Base-by-base conservation (phyloP, 1,139 yeast species). In the Candida sanyaensis region DNA sequence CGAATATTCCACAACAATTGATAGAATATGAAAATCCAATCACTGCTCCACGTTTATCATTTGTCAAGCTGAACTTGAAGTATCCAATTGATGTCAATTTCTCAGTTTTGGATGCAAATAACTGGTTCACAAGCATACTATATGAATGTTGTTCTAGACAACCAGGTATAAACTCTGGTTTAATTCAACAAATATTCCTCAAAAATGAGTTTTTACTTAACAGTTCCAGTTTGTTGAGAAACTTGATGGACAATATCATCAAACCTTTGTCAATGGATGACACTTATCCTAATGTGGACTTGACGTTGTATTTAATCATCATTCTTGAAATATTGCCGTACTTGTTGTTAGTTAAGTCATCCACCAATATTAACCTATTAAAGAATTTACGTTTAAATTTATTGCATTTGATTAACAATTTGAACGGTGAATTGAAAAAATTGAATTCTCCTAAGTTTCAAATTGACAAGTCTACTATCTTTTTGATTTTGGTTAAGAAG, bases 261-360 rank as follows among this genome's bases (percentile, higher is more conserved):
- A 53, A 55, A 13, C 71, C 73, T 6, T 49, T 65, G 28, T 9
- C 41, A 6, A 26, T 26, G 13, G 39, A 47, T 9, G 40, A 48
- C 26, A 37, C 42, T 13, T 41, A 46, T 32, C 50, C 43, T 6
- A 61, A 60, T 32, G 48, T 63, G 23, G 75, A 70, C 45, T 56
- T 70, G 46, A 59, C 63, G 41, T 52, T 72, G 24, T 73, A 71
- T 48, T 57, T 69, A 17, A 54, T 69, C 26, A 60, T 72, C 24
- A 52, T 71, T n/a, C 49, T 70, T 28, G 75, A 71, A 51, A 54
- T 71, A 7, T 51, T 68, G 36, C 78, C 78, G 1, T 61, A 63
- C 42, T 55, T 73, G 39, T 56, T 73, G 44, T 60, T 71, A 41
- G 58, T 69, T 12, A 64, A 66, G 46, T 55, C 66, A 31, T 58